Evolutionary conservation across 1,284 basidiomycete genomes (phyloP).

Genomic region (Ganoderma meredithae): DNA sequence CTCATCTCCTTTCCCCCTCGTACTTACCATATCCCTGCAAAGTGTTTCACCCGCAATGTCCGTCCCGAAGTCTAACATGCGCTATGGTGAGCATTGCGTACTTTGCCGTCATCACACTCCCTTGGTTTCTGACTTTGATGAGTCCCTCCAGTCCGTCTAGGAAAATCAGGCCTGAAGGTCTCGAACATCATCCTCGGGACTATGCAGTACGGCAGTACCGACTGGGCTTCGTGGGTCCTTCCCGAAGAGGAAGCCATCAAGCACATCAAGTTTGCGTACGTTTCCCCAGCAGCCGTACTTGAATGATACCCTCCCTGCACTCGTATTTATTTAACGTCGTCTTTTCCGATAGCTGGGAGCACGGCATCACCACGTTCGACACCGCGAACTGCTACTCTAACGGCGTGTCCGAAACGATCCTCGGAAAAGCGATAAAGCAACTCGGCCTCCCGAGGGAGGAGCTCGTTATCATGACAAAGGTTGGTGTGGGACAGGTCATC

Average conservation of each 20-base stretch:
- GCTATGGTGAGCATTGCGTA: background rate
- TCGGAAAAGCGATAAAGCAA: conserved; percentile 83
- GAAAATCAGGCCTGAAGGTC: conserved; percentile 56
- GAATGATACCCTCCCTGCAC: background rate
- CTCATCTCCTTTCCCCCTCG: background rate
- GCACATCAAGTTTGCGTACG: conserved; percentile 49
- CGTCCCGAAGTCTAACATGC: background rate
- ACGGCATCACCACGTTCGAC: conserved; percentile 60
- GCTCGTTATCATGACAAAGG: conserved; percentile 83
- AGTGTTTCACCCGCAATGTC: background rate
- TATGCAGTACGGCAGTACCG: conserved; percentile 50
- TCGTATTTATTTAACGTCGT: background rate
- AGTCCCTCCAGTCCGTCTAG: conserved; percentile 46
- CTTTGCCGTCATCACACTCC: background rate
- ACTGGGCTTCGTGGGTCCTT: conserved; percentile 49
- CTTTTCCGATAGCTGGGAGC: conserved; percentile 35
- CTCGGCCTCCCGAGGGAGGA: conserved; percentile 77
- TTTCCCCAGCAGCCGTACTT: background rate
- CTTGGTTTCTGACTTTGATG: background rate
- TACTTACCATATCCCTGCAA: background rate
- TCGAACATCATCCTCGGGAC: conserved; percentile 52
- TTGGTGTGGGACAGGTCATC: conserved; percentile 29
- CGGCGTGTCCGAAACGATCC: conserved; percentile 75
- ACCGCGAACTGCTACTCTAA: conserved; percentile 55
- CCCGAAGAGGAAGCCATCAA: conserved; percentile 49